Base-by-base conservation (phyloP, 2,329 filamentous ascomycete species). In the Diaporthe capsici region DNA sequence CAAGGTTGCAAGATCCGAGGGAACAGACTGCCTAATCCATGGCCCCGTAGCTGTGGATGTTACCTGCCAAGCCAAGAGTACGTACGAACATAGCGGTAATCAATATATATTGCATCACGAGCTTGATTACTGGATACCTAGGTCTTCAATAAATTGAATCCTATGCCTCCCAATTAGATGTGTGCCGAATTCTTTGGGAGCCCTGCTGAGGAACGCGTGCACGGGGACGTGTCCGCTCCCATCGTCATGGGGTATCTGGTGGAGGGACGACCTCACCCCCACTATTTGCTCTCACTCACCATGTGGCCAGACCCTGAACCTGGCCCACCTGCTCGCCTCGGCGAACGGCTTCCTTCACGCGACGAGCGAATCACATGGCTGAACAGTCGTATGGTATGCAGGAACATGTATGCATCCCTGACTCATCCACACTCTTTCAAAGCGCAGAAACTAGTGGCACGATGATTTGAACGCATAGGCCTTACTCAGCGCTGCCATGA, bases 61-160 rank as follows among this genome's bases (percentile, higher is more conserved):
- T 65, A 65, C 61, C 15, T 49, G 61, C 61, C 42, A 65, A 65
- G 42, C 42, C 42, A 49, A 34, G 42, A 47, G 25, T 13, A 22
- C 42, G 1, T 22, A 22, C 20, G 10, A 17, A 22, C 17, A 65
- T 17, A 49, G 9, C 60, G 22, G 60, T 17, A 65, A 65, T 49
- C 61, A 49, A 65, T 12, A n/a, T 65, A 34, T 44, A 49, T 49
- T 65, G 61, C 61, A 65, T 65, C 61, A 65, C 61, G 5, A n/a
- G 42, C 42, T 49, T n/a, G 15, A 3, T 28, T 31, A 47, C 20
- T 13, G 61, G 10, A 49, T n/a, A 15, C 15, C 2, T 2, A 8
- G 28, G 17, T 37, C 44, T 37, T 37, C 44, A 22, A 51, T 51
- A 37, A 13, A 51, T 67, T 22, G 44, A 17, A 51, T 15, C n/a